Base-by-base conservation (phyloP, 345 rosid genomes). In the Sonneratia alba region DNA sequence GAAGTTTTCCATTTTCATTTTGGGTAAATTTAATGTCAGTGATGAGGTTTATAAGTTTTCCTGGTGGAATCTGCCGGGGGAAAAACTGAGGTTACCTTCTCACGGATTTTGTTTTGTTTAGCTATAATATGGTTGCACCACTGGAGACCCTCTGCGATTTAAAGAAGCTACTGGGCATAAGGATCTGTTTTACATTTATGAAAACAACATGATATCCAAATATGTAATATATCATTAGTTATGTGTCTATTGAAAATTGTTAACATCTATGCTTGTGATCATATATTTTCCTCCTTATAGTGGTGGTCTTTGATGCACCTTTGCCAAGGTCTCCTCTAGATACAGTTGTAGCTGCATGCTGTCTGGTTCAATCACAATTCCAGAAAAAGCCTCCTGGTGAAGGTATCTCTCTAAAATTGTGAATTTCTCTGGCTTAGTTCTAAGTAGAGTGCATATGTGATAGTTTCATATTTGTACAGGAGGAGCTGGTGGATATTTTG, bases 321-420 rank as follows among this genome's bases (percentile, higher is more conserved):
- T 73, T 89, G 45, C 79, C 89, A 5, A 87, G 77, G 71, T 73
- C 87, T 19, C 91, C 91, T 2, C 84, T 81, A 37, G 91, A 86
- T 73, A 75, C 88, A 34, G 80, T 85, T 0, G 67, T 90, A 71
- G 53, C 80, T 70, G 76, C 79, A 76, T 96, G 88, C 75, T 90
- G 96, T 95, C 83, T 90, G 36, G 79, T 88, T 72, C 98, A 90
- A 76, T 95, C 93, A 85, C 86, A 40, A 84, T 90, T 71, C 89
- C 90, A 0, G 91, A n/a, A 90, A 77, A 92, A 89, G 76, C 82
- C 85, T 75, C 80, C 87, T 8, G 67, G 81, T 70, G 85, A 88
- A 83, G 95, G 96, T 90, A 76, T 62, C 18, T 6, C 42, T 19
- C 36, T 51, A 1, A 57, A 57, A 55, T 27, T 27, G 43, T 40